Base-by-base conservation (phyloP, 75 land plant species). In the Chamaecyparis obtusa region DNA sequence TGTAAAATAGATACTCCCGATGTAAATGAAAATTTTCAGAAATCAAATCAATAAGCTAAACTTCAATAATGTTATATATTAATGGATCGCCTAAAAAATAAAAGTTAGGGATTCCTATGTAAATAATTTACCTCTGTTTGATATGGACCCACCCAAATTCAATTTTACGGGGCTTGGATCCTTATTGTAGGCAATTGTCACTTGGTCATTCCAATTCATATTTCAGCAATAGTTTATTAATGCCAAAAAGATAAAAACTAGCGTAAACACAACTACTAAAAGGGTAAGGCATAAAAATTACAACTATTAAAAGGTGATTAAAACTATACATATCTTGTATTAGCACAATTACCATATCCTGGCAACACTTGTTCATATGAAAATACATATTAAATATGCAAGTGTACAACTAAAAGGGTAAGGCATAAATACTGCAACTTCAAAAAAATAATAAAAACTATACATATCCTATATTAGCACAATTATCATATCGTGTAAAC, bases 121-220 rank as follows among this genome's bases (percentile, higher is more conserved):
- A 30, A 83, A 46, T 4, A 30, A 41, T 24, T 83, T 83, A 96
- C 99, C 95, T 98, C 99, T 55, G 99, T 98, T 69, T 97, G 92
- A 76, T 98, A 96, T 30, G 96, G 99, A 17, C 97, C 99, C 99
- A 7, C 99, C 98, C 84, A 96, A 88, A 88, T 98, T 98, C 88
- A 96, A 86, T 89, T 98, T 96, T 67, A 90, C 39, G 0, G 98
- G 97, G 72, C 96, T 94, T 21, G 91, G 93, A 88, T 96, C 97
- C 88, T 94, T 98, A 87, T 95, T 96, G 84, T 91, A 96, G 13
- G 97, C 98, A 49, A 95, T 96, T 19, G 98, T 98, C 30, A 98
- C 97, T 98, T 98, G 91, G 71, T 76, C 51, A 71, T 17, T 37
- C 36, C 9, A 21, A 36, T 78, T 48, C 35, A 3, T 24, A 57